Base-by-base conservation (phyloP, 768 basidiomycete species). In the Pluteus cervinus region DNA sequence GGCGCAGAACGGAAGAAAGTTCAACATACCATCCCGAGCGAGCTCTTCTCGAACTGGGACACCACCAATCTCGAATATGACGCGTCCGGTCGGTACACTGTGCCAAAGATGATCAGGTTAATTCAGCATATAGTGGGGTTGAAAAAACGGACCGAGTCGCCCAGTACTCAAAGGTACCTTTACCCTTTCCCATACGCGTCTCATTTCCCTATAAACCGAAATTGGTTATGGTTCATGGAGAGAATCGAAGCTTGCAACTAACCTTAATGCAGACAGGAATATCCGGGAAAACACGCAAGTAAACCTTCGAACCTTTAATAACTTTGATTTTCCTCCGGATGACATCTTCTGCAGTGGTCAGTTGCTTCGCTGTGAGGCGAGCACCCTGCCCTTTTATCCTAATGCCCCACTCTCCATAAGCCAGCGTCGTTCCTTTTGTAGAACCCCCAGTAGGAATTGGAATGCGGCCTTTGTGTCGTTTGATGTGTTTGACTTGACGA, bases 161-260 rank as follows among this genome's bases (percentile, higher is more conserved):
- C 96, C 96, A 99, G 57, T 73, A 97, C 55, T 98, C 96, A 51
- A 98, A 98, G 0, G 86, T 78, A 31, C 96, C 96, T 60, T 99
- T 99, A 42, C 96, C 96, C 63, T 98, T 98, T 35, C 96, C 96
- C 96, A 98, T 97, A 72, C 96, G 86, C 4, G 91, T 93, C 61
- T 98, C 93, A 50, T 96, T 98, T 37, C 96, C 94, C 88, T 91
- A 41, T n/a, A n/a, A n/a, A 16, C 21, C 10, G 10, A 5, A 23
- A 23, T 26, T 16, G 15, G 22, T 44, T 8, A 32, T 16, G 42
- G n/a, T n/a, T n/a, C 31, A 16, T n/a, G 5, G n/a, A 12, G 37
- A 10, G 23, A 11, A 33, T 33, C 28, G 7, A 24, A 23, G 31
- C 2, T 10, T 11, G 31, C 20, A 6, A 51, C 69, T 29, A 41